Evolutionary conservation across 176 grass and related monocot genomes (phyloP), one percentile per base, ranked within the genome.

Genomic region (Cenchrus americanus): DNA sequence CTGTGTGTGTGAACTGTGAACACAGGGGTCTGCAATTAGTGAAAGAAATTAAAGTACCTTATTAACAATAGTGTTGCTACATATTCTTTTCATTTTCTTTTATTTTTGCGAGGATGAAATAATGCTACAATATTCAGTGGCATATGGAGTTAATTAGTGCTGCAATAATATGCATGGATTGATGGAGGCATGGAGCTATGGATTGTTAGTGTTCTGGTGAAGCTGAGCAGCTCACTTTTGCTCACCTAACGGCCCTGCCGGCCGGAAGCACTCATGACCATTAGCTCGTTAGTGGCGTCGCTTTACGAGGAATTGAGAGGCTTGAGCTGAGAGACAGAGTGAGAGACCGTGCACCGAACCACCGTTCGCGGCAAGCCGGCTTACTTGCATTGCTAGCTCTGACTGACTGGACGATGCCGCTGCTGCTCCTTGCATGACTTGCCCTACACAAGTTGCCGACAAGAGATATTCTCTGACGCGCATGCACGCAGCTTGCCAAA

Each of bases 211-310:
- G 73, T 75, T 18, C 73, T 40, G 73, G 8, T 34, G 73, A 75
- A 58, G 52, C 73, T 14, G 18, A 34, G 8, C 42, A 49, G 11
- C 21, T 72, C 32, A 59, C 44, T 66, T 21, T 40, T 78, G 65
- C 79, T 82, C 64, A 86, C 69, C 85, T 80, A 81, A 75, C 69
- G 44, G 24, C 68, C 17, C 21, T 7, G 21, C 37, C 32, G 57
- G 21, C 37, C 32, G 57, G 17, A 17, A 21, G 2, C 6, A 49
- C 19, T 66, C 26, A 41, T 58, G 24, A 32, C 61, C 13, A 15
- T 24, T 24, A 74, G 15, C 51, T 76, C 73, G 51, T 76, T 54
- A 65, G 44, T 26, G 21, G 47, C 41, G 14, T 32, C 22, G 41
- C 64, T 53, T 76, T 78, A n/a, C 10, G 55, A 78, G 55, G 41